Percentiles rank a stretch among this genome's conserved stretches.
Evolutionary conservation across 2,329 filamentous ascomycete species (phyloP).

Genomic region (Xylaria digitata): DNA sequence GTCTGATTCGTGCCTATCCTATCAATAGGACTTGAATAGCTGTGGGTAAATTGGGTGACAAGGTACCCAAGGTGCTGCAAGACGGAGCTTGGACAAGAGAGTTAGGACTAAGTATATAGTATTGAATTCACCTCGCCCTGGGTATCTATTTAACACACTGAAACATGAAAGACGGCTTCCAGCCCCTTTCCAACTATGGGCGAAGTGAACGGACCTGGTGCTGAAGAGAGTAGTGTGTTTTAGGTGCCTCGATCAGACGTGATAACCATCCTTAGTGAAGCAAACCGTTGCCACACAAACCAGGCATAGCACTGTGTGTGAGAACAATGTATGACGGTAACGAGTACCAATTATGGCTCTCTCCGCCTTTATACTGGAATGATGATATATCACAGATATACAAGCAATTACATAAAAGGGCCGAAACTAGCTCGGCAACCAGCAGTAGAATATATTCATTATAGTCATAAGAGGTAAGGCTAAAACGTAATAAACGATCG

Average conservation of each 20-base stretch:
- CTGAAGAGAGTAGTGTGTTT: neutral
- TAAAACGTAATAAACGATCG: neutral
- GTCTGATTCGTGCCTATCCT: conserved; percentile 1
- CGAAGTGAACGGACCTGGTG: neutral
- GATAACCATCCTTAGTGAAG: neutral
- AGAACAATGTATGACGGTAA: neutral
- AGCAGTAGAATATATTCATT: neutral
- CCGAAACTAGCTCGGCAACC: neutral
- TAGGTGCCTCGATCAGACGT: too few species aligned
- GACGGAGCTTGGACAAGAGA: neutral
- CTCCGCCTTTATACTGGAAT: neutral
- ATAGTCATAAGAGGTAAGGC: neutral
- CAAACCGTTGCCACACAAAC: conserved; percentile 4
- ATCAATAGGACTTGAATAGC: neutral
- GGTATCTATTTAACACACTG: neutral
- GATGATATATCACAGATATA: neutral
- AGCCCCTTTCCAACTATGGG: neutral
- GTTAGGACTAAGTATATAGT: neutral
- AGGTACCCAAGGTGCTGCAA: neutral
- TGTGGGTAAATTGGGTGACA: neutral
- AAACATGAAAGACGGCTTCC: neutral
- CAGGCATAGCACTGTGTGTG: neutral
- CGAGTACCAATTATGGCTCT: neutral
- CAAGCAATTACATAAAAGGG: neutral
- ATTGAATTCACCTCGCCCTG: neutral